phyloP scores from a whole-genome alignment of 805 yeast species.

The Kodamaea leandrae region DNA sequence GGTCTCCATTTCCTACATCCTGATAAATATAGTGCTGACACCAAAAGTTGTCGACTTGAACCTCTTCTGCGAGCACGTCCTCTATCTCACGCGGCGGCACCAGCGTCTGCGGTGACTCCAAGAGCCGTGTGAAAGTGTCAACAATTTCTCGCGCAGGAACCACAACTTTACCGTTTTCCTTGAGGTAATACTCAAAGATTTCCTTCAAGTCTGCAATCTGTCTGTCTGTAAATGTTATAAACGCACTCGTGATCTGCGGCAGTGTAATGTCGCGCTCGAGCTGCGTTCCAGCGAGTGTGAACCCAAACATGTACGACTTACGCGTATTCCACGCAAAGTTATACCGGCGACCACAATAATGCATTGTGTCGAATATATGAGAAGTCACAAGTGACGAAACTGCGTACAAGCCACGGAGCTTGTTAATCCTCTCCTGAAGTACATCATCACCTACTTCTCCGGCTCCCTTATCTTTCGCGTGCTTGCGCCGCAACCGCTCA shows the following conservation, averaged over 20 bases:
- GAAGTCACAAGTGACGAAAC: not conserved
- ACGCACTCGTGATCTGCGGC: conserved; percentile 1
- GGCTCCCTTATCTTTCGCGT: not conserved
- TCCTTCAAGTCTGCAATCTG: conserved; percentile 4
- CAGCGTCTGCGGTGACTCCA: not conserved
- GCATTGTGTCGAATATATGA: conserved; percentile 1
- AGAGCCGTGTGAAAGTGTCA: not conserved
- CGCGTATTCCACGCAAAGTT: conserved; percentile 12
- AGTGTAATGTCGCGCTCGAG: not conserved
- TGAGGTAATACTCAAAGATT: conserved; percentile 1
- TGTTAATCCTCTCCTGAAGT: not conserved
- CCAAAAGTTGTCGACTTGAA: conserved; percentile 13
- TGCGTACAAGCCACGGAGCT: not conserved
- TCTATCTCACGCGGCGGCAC: not conserved
- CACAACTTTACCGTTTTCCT: not conserved
- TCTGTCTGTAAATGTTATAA: conserved; percentile 1
- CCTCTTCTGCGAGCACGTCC: conserved; percentile 6
- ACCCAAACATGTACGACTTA: conserved; percentile 8
- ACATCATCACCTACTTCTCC: not conserved
- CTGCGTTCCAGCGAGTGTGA: not conserved
- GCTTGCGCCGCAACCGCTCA: not conserved
- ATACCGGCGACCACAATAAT: conserved; percentile 7
- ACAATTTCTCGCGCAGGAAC: conserved; percentile 4
- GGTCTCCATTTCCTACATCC: not conserved
- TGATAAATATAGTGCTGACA: conserved; percentile 9